These are phyloP conservation scores for Fonsecaea monophora DNA, from an alignment of 2,329 filamentous ascomycete species.

Conservation along the genomic window DNA sequence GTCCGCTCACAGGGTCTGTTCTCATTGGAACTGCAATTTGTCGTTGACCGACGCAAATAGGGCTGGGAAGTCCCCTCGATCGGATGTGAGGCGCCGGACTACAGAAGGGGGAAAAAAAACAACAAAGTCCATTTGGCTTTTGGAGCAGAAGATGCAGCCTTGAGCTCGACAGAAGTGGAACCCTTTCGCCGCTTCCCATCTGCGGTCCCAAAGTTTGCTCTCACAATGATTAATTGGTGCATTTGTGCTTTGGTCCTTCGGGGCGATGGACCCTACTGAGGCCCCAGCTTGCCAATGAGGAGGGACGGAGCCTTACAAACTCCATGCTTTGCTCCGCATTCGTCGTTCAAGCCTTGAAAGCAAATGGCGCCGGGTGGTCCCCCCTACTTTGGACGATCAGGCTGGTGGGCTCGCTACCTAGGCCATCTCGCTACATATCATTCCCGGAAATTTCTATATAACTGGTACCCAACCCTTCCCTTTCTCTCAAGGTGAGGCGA, in stretches of 20 bases:
- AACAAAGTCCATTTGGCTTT: not conserved
- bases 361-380: not conserved
- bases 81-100: conserved; percentile 11
- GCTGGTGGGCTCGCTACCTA: not conserved
- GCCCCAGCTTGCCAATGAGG: not conserved
- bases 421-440: not conserved
- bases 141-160: not conserved
- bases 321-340: not conserved
- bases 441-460: not conserved
- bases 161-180: not conserved
- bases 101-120: not conserved
- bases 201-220: not conserved
- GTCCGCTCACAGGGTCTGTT: not conserved
- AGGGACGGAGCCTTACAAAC: not conserved
- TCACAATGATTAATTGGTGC: conserved; percentile 2
- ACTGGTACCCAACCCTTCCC: not conserved
- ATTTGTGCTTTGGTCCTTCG: not conserved
- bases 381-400: not conserved
- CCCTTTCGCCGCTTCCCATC: not conserved
- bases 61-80: not conserved
- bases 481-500: not conserved
- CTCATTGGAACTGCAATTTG: conserved; percentile 5
- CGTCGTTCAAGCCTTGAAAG: not conserved
- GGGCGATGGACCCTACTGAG: not conserved
- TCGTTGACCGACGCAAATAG: conserved; percentile 3